A percentile compares a stretch with the other conserved stretches of the same genome.
phyloP scores from a whole-genome alignment of 75 land plant species.

The Cunninghamia lanceolata region DNA sequence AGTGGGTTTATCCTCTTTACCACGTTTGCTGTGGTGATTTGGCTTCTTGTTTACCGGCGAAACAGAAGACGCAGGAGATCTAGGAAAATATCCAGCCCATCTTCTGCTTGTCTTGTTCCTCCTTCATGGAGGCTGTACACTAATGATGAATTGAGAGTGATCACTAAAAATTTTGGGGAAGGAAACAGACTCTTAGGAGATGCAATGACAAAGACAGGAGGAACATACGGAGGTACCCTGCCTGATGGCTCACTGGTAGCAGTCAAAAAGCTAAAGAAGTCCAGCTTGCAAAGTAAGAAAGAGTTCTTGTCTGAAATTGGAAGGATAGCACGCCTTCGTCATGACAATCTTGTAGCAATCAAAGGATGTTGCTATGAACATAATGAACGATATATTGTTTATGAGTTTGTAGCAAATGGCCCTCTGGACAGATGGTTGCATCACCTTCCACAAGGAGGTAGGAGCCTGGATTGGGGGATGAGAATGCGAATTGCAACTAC shows the following conservation, averaged over 20 bases:
- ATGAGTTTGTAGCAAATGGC: conserved; percentile 89
- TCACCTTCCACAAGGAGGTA: conserved; percentile 62
- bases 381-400: conserved; percentile 80
- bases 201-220: conserved; percentile 68
- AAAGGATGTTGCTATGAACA: conserved; percentile 91
- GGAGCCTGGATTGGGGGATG: conserved; percentile 80
- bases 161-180: conserved; percentile 85
- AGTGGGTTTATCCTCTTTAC: conserved; percentile 75
- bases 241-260: conserved; percentile 85
- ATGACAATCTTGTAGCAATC: conserved; percentile 79
- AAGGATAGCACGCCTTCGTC: conserved; percentile 80
- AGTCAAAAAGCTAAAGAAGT: conserved; percentile 75
- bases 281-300: conserved; percentile 74
- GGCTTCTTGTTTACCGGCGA: conserved; percentile 78
- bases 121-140: conserved; percentile 83
- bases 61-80: conserved; percentile 66
- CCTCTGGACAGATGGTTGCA: conserved; percentile 90
- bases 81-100: conserved; percentile 46
- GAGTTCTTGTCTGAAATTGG: conserved; percentile 81
- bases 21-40: conserved; percentile 62
- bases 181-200: conserved; percentile 77
- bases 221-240: conserved; percentile 75
- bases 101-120: conserved; percentile 61
- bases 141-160: conserved; percentile 64
- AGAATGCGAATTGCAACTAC: conserved; percentile 83